Percentiles rank a stretch among this genome's conserved stretches.
These are phyloP conservation scores for Pyricularia pennisetigena DNA, from an alignment of 2,329 filamentous ascomycete species.

Conservation along the genomic window DNA sequence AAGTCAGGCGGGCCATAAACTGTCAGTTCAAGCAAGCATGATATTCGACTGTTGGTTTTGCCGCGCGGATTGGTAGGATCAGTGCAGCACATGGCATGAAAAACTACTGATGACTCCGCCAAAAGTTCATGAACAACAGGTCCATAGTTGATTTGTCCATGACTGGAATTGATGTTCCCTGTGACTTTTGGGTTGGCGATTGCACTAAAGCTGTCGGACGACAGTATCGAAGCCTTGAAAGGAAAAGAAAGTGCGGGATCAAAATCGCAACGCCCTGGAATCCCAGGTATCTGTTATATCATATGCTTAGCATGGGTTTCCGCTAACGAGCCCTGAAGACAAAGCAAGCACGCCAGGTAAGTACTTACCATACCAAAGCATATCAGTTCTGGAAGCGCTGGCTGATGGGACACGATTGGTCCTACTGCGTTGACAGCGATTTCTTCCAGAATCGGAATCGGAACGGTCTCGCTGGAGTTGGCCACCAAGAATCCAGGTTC, in stretches of 20 bases:
- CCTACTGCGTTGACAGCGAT: too few species aligned
- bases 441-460: too few species aligned
- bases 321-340: too few species aligned
- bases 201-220: background rate
- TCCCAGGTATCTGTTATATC: background rate
- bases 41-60: background rate
- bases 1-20: constrained; percentile 19
- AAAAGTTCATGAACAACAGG: constrained; percentile 6
- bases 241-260: too few species aligned
- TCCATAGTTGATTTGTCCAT: too few species aligned
- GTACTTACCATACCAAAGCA: constrained; percentile 6
- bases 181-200: background rate
- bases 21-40: constrained; percentile 10
- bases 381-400: background rate
- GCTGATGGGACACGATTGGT: too few species aligned
- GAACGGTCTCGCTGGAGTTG: too few species aligned
- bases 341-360: too few species aligned
- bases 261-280: background rate
- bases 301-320: background rate
- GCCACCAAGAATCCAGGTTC: too few species aligned
- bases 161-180: constrained; percentile 2
- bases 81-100: constrained; percentile 4
- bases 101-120: background rate
- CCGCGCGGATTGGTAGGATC: background rate
- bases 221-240: background rate